Conservation (phyloP, 2,329 filamentous ascomycete species). For the Rhynchosporium graminicola region DNA sequence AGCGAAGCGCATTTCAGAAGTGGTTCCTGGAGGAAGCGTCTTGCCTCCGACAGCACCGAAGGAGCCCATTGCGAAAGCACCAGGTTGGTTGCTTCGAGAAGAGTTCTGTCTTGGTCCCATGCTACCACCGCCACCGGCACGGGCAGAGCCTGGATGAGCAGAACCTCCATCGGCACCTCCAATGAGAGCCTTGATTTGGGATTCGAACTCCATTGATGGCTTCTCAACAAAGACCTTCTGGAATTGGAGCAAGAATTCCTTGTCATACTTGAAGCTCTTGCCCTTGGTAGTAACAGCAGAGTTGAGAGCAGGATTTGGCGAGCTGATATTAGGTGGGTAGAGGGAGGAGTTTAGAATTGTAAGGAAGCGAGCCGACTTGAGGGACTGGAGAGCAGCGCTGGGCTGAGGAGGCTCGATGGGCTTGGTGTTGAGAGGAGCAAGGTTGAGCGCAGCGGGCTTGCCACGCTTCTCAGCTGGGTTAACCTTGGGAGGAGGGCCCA, state of each 20-base stretch:
- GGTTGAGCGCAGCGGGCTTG: conserved; percentile 87
- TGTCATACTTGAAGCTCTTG: conserved; percentile 90
- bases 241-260: conserved; percentile 94
- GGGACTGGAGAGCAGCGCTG: conserved; percentile 87
- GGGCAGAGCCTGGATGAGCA: conserved; percentile 60
- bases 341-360: conserved; percentile 74
- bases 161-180: conserved; percentile 72
- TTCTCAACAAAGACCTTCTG: conserved; percentile 96
- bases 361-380: conserved; percentile 89
- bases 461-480: conserved; percentile 61
- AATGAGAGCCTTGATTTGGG: conserved; percentile 82
- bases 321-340: conserved; percentile 82
- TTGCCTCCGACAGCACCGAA: conserved; percentile 60
- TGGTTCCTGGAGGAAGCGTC: conserved; percentile 73
- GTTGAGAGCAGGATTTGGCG: conserved; percentile 91
- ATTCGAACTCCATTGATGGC: conserved; percentile 89
- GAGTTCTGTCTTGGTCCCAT: conserved; percentile 53
- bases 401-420: conserved; percentile 88
- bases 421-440: conserved; percentile 79
- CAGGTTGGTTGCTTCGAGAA: conserved; percentile 51
- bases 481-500: conserved; percentile 53
- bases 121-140: conserved; percentile 50
- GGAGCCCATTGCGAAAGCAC: conserved; percentile 66
- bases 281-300: conserved; percentile 75
- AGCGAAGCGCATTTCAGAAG: conserved; percentile 73